Conservation (phyloP, 2,329 filamentous ascomycete genomes). For the Ophiostoma himal-ulmi region DNA sequence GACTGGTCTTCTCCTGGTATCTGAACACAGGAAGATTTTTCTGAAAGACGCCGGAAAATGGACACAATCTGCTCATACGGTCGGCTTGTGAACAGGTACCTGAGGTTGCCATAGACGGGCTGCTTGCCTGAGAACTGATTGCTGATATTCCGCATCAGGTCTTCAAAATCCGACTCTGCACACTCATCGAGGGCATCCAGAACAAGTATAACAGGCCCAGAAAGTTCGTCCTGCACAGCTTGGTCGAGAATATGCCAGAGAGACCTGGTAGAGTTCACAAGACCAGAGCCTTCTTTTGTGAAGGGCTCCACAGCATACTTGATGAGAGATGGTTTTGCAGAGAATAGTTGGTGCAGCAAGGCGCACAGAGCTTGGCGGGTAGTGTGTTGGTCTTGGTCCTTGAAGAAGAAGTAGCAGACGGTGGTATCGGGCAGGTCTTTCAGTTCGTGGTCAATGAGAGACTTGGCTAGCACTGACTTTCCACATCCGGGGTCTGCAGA, state of each 20-base stretch:
- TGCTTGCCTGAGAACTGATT: background rate
- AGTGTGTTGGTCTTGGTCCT: background rate
- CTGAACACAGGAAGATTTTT: background rate
- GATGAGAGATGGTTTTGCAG: background rate
- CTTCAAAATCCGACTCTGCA: background rate
- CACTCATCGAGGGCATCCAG: background rate
- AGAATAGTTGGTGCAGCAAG: background rate
- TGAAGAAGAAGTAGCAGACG: conserved; percentile 4
- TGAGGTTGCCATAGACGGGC: background rate
- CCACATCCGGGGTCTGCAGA: background rate
- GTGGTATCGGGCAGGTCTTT: background rate
- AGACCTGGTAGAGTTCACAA: background rate
- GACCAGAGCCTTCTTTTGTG: background rate
- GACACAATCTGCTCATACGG: background rate
- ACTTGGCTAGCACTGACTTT: background rate
- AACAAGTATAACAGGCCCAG: background rate
- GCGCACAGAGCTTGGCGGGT: background rate
- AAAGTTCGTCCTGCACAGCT: background rate
- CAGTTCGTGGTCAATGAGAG: background rate
- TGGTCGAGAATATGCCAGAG: background rate
- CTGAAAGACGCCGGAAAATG: background rate
- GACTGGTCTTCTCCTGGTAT: conserved; percentile 3
- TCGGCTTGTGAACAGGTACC: background rate
- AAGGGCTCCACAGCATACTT: background rate
- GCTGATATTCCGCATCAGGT: background rate